Conservation (phyloP, 192 early-diverging fungal genomes). For the Backusella liffmaniae region DNA sequence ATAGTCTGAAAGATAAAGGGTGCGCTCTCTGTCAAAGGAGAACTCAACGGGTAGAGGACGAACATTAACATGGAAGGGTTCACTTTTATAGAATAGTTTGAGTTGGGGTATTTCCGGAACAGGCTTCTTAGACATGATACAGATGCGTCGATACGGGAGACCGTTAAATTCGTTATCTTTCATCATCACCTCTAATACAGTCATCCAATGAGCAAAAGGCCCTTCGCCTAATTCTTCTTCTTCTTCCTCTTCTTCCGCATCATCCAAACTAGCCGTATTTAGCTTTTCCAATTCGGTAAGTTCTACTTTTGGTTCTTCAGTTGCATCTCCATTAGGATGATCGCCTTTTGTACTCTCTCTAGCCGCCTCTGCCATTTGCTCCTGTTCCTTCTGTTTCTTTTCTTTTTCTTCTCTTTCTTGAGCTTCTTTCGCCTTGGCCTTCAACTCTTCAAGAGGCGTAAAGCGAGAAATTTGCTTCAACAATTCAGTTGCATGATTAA, state of each 20-base stretch:
- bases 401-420: not conserved
- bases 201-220: slow-evolving; percentile 31
- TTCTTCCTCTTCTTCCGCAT: not conserved
- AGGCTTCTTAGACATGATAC: slow-evolving; percentile 42
- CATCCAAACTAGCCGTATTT: not conserved
- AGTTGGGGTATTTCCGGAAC: slow-evolving; percentile 37
- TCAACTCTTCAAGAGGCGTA: not conserved
- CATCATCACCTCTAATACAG: slow-evolving; percentile 32
- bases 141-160: slow-evolving; percentile 38
- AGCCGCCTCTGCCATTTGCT: not conserved
- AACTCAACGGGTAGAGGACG: slow-evolving; percentile 12
- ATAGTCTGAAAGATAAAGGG: slow-evolving; percentile 50
- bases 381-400: not conserved
- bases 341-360: not conserved
- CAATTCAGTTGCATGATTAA: not conserved
- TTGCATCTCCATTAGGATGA: not conserved
- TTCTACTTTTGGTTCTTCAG: not conserved
- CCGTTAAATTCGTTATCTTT: slow-evolving; percentile 25
- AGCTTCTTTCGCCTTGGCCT: not conserved
- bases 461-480: not conserved
- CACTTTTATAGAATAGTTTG: slow-evolving; percentile 36
- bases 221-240: slow-evolving; percentile 15
- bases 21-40: slow-evolving; percentile 32
- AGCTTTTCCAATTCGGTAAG: not conserved
- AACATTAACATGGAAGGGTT: slow-evolving; percentile 20